Conservation (phyloP, 345 rosid species). For the Hibiscus syriacus region DNA sequence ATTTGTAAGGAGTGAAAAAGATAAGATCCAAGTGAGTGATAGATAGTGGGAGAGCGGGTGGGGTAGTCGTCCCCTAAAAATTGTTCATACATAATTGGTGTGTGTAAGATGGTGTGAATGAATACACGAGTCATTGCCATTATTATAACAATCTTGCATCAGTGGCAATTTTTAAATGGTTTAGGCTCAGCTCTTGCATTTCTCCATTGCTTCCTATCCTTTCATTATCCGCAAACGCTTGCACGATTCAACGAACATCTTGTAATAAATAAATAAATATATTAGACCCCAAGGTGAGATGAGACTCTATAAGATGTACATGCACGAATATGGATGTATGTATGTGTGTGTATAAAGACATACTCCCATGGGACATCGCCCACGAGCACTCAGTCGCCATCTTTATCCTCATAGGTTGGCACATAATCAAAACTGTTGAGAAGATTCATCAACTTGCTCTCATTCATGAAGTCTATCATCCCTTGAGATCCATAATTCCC, state of each 20-base stretch:
- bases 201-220: conserved; percentile 87
- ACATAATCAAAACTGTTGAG: conserved; percentile 86
- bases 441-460: conserved; percentile 86
- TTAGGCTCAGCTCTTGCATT: conserved; percentile 52
- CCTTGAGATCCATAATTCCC: conserved; percentile 62
- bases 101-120: too few species aligned
- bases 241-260: conserved; percentile 98
- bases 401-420: conserved; percentile 93
- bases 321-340: not conserved
- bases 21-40: too few species aligned
- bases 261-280: conserved; percentile 13
- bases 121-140: too few species aligned
- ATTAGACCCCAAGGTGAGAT: not conserved
- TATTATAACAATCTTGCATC: too few species aligned
- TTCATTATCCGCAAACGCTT: conserved; percentile 94
- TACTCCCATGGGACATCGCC: conserved; percentile 99
- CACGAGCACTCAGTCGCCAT: conserved; percentile 98
- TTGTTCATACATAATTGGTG: not conserved
- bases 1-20: too few species aligned
- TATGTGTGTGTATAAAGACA: conserved; percentile 15
- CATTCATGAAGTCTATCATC: conserved; percentile 98
- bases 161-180: conserved; percentile 18
- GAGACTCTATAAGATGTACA: not conserved
- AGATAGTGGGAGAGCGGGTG: too few species aligned
- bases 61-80: too few species aligned